A percentile compares a stretch with the other conserved stretches of the same genome.
Conservation (phyloP, 1,139 yeast genomes). For the Diutina sp. region DNA sequence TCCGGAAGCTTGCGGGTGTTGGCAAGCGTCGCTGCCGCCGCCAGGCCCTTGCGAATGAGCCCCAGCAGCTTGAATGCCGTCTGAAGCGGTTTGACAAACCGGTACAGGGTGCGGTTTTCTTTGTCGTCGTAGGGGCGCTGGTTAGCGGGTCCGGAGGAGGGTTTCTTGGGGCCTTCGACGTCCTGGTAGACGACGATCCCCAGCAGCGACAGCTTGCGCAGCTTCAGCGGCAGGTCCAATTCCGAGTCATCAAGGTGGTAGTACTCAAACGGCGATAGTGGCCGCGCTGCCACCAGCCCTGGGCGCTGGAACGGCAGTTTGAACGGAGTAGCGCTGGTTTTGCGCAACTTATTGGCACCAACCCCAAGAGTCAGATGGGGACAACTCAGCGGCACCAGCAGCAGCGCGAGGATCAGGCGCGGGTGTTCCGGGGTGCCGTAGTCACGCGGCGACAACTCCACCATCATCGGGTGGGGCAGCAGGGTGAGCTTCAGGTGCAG, state of each 20-base stretch:
- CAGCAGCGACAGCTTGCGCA: background rate
- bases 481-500: constrained; percentile 28
- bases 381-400: constrained; percentile 2
- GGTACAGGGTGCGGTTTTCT: constrained; percentile 28
- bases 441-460: background rate
- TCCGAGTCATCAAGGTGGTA: constrained; percentile 13
- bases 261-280: constrained; percentile 10
- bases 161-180: background rate
- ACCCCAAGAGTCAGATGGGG: background rate
- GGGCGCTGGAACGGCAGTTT: constrained; percentile 1
- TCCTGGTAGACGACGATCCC: constrained; percentile 2
- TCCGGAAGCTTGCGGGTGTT: constrained; percentile 38
- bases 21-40: background rate
- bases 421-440: background rate
- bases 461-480: background rate
- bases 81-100: constrained; percentile 71
- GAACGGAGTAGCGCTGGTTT: constrained; percentile 1
- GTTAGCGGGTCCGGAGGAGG: background rate
- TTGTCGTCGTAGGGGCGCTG: constrained; percentile 14
- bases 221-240: constrained; percentile 5
- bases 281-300: background rate
- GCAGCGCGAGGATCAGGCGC: background rate
- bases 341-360: constrained; percentile 1
- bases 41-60: constrained; percentile 43
- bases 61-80: constrained; percentile 77